Evolutionary conservation across 1,284 basidiomycete species (phyloP).

Genomic region (Rhodotorula sp.): DNA sequence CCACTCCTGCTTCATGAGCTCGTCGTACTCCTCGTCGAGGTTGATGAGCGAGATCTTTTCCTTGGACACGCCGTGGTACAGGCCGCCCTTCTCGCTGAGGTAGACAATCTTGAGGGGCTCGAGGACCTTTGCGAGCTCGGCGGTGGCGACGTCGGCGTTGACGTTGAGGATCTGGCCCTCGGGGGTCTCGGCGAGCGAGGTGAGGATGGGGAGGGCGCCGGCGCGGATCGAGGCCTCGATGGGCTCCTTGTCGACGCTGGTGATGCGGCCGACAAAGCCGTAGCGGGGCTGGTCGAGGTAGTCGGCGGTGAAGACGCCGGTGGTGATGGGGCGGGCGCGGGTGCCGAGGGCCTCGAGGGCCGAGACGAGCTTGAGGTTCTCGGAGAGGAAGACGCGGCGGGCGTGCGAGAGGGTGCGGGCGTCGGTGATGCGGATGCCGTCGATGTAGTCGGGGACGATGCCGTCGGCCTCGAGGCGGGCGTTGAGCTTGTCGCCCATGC

Average conservation of each 20-base stretch:
- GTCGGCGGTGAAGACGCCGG: slow-evolving; percentile 91
- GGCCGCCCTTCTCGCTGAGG: slow-evolving; percentile 95
- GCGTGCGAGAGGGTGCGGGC: slow-evolving; percentile 88
- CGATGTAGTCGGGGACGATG: slow-evolving; percentile 89
- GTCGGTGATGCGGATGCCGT: slow-evolving; percentile 92
- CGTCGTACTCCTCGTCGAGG: slow-evolving; percentile 97
- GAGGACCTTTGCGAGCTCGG: slow-evolving; percentile 90
- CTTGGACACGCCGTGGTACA: slow-evolving; percentile 95
- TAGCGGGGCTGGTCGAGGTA: slow-evolving; percentile 93
- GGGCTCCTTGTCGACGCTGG: slow-evolving; percentile 86
- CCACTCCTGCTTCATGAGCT: slow-evolving; percentile 98
- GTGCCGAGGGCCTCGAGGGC: slow-evolving; percentile 90
- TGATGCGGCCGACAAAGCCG: slow-evolving; percentile 91
- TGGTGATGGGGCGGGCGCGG: slow-evolving; percentile 90
- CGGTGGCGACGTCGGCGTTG: slow-evolving; percentile 94
- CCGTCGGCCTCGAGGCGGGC: slow-evolving; percentile 86
- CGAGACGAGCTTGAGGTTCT: slow-evolving; percentile 87
- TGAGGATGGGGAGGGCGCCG: slow-evolving; percentile 89
- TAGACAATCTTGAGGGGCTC: slow-evolving; percentile 99
- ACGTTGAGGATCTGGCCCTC: slow-evolving; percentile 95
- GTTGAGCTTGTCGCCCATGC: slow-evolving; percentile 68
- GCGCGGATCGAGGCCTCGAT: slow-evolving; percentile 92
- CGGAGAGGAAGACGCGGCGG: slow-evolving; percentile 90
- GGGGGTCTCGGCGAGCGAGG: slow-evolving; percentile 82
- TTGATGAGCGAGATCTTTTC: slow-evolving; percentile 96